Conservation (phyloP, 129 eudicot genomes). For the Helianthus tuberosus region DNA sequence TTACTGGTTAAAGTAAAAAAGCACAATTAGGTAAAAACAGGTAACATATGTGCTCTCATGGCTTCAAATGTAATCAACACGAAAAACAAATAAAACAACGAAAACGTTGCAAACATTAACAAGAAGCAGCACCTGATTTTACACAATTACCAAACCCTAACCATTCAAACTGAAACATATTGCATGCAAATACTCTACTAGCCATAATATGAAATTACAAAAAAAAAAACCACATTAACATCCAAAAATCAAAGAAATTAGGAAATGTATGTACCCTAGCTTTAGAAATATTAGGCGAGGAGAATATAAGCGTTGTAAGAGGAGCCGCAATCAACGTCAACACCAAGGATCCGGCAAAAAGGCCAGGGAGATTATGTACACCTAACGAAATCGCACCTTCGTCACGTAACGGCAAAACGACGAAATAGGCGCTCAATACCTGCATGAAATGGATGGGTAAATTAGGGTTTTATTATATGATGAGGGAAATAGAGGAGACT, state of each 20-base stretch:
- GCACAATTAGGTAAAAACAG: background rate
- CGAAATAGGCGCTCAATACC: conserved; percentile 91
- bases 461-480: background rate
- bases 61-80: background rate
- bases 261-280: conserved; percentile 43
- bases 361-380: conserved; percentile 65
- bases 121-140: background rate
- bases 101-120: background rate
- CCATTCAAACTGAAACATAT: background rate
- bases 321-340: conserved; percentile 90
- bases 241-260: background rate
- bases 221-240: background rate
- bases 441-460: conserved; percentile 24
- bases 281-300: conserved; percentile 63
- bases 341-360: conserved; percentile 76
- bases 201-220: background rate
- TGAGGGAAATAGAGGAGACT: background rate
- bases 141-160: conserved; percentile 6
- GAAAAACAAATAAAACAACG: background rate
- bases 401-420: conserved; percentile 87
- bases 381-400: conserved; percentile 95
- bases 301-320: conserved; percentile 70
- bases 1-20: background rate
- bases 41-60: background rate
- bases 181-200: conserved; percentile 8